A percentile compares a stretch with the other conserved stretches of the same genome.
Conservation (phyloP, 306 rosid species). For the Elaeagnus macrophylla region DNA sequence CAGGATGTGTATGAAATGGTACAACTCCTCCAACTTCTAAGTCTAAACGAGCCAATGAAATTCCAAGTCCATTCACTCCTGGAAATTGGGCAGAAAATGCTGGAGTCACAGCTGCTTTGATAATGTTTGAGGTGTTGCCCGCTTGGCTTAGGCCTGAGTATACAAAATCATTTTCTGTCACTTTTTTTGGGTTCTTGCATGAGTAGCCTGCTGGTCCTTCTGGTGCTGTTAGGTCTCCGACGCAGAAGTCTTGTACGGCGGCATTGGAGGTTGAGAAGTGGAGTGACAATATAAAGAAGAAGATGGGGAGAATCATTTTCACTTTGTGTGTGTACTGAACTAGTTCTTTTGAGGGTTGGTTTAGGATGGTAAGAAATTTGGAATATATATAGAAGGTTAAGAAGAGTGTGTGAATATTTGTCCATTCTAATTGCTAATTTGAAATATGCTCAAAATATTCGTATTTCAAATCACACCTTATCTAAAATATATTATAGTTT, state of each 20-base stretch:
- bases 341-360: neutral
- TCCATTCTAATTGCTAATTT: slow-evolving; percentile 5
- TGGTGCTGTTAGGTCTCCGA: slow-evolving; percentile 46
- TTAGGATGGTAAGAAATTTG: slow-evolving; percentile 5
- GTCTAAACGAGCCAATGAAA: slow-evolving; percentile 57
- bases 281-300: slow-evolving; percentile 29
- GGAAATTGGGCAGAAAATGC: slow-evolving; percentile 65
- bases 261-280: slow-evolving; percentile 37
- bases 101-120: slow-evolving; percentile 53
- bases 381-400: slow-evolving; percentile 13
- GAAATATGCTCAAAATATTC: slow-evolving; percentile 11
- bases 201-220: slow-evolving; percentile 61
- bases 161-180: slow-evolving; percentile 49
- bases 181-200: slow-evolving; percentile 44
- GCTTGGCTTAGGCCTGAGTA: slow-evolving; percentile 38
- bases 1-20: slow-evolving; percentile 81
- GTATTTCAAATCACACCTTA: no score
- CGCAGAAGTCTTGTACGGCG: slow-evolving; percentile 70
- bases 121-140: slow-evolving; percentile 69
- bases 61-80: slow-evolving; percentile 64
- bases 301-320: slow-evolving; percentile 25
- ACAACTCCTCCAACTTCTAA: slow-evolving; percentile 48
- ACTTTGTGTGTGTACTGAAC: slow-evolving; percentile 6
- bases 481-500: no score
- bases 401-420: slow-evolving; percentile 14